Conservation (phyloP, 805 yeast species). For the Saturnispora dispora region DNA sequence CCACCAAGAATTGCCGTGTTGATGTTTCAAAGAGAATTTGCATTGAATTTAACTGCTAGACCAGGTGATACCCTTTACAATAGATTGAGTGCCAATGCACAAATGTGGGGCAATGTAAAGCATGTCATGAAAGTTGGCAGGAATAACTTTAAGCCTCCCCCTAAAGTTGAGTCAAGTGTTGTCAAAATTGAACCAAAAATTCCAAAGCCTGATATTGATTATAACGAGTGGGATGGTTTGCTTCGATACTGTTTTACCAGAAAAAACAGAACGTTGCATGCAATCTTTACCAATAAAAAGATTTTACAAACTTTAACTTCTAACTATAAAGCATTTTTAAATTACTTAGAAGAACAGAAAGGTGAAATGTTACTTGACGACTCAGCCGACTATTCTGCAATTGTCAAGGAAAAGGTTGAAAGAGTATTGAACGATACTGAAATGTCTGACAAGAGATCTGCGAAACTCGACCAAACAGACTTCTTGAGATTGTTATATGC, state of each 20-base stretch:
- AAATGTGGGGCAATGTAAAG: constrained; percentile 99
- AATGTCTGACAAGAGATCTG: constrained; percentile 76
- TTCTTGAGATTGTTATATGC: constrained; percentile 80
- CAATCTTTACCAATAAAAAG: constrained; percentile 80
- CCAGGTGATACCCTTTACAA: constrained; percentile 96
- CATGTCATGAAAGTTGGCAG: constrained; percentile 98
- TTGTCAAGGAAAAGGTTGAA: constrained; percentile 62
- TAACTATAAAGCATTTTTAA: constrained; percentile 74
- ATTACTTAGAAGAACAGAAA: constrained; percentile 37
- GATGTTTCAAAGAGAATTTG: constrained; percentile 98
- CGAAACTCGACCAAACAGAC: constrained; percentile 92
- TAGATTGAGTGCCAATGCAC: constrained; percentile 91
- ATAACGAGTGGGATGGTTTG: constrained; percentile 94
- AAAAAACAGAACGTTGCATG: constrained; percentile 85
- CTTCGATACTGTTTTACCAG: constrained; percentile 86
- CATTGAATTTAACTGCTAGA: constrained; percentile 82
- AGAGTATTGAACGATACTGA: constrained; percentile 73
- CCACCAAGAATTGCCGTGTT: constrained; percentile 94
- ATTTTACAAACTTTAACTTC: constrained; percentile 75
- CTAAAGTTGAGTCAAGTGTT: constrained; percentile 95
- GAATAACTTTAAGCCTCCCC: constrained; percentile 96
- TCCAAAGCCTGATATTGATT: constrained; percentile 92
- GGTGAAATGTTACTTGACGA: constrained; percentile 39
- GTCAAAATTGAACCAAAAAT: constrained; percentile 85
- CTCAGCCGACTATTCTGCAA: constrained; percentile 31